These are phyloP conservation scores for Calocera cornea DNA, from an alignment of 768 basidiomycete species.

Conservation along the genomic window DNA sequence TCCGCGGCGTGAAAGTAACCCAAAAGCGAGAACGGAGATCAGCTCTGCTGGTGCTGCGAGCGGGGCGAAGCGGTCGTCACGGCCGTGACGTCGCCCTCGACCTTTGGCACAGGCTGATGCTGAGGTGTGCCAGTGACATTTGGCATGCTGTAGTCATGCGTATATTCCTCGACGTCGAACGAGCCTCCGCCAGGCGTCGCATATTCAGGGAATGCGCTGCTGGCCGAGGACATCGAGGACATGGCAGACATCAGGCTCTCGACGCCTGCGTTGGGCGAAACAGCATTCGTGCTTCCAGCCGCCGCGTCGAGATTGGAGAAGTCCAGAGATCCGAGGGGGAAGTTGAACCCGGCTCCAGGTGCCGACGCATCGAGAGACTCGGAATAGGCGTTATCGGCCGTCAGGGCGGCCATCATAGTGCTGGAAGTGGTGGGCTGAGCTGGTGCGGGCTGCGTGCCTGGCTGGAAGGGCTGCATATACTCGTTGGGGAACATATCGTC, in stretches of 20 bases:
- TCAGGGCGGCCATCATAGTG: conserved; percentile 70
- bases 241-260: conserved; percentile 3
- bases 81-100: neutral
- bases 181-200: neutral
- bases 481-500: conserved; percentile 58
- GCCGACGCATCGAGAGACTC: neutral
- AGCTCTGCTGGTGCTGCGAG: neutral
- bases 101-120: neutral
- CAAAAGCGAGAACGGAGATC: neutral
- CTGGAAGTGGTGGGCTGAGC: conserved; percentile 64
- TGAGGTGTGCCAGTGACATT: neutral
- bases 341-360: neutral
- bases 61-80: neutral
- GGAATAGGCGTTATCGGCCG: conserved; percentile 19
- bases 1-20: neutral
- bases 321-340: neutral
- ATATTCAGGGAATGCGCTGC: neutral
- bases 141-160: neutral
- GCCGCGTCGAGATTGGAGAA: neutral
- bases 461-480: conserved; percentile 34
- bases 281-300: neutral
- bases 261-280: neutral
- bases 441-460: conserved; percentile 20
- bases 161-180: neutral
- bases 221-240: neutral